Evolutionary conservation across 805 yeast genomes (phyloP).

Genomic region (Blastobotrys terrestris): DNA sequence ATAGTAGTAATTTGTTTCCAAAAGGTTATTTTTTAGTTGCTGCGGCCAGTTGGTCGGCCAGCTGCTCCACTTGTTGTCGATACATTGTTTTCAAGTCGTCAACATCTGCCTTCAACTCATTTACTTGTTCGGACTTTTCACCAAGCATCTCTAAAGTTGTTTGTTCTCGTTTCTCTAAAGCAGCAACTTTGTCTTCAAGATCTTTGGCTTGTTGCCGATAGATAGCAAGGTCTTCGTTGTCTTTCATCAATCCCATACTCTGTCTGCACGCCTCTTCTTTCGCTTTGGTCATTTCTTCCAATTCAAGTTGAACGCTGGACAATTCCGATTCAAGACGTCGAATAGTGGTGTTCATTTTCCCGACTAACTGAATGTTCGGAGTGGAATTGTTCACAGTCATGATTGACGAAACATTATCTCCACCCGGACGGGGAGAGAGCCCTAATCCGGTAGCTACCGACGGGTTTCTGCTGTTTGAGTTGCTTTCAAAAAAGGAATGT

Average conservation of each 20-base stretch:
- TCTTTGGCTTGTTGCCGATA: slow-evolving; percentile 6
- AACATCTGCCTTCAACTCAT: slow-evolving; percentile 83
- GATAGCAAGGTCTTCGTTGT: slow-evolving; percentile 39
- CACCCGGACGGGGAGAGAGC: neutral
- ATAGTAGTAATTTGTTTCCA: neutral
- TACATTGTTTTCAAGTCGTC: slow-evolving; percentile 81
- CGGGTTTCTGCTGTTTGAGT: neutral
- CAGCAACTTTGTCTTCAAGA: slow-evolving; percentile 14
- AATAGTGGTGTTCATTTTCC: slow-evolving; percentile 69
- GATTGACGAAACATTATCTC: neutral
- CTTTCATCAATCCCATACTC: slow-evolving; percentile 51
- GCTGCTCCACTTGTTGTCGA: slow-evolving; percentile 77
- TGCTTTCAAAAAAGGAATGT: neutral
- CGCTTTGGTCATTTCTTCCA: slow-evolving; percentile 45
- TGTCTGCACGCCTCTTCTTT: slow-evolving; percentile 66
- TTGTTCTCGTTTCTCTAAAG: slow-evolving; percentile 35
- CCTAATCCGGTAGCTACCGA: neutral
- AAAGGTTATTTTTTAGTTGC: neutral
- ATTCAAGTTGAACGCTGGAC: slow-evolving; percentile 56
- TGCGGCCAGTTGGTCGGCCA: slow-evolving; percentile 48
- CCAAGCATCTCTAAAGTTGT: slow-evolving; percentile 69
- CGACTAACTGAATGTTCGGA: slow-evolving; percentile 54
- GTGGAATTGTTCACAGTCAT: slow-evolving; percentile 1
- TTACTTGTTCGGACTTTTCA: slow-evolving; percentile 79
- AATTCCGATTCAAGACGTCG: slow-evolving; percentile 78